Percentiles rank a stretch among this genome's conserved stretches.
phyloP scores from a whole-genome alignment of 2,329 filamentous ascomycete species.

The Arachnomyces sp. region DNA sequence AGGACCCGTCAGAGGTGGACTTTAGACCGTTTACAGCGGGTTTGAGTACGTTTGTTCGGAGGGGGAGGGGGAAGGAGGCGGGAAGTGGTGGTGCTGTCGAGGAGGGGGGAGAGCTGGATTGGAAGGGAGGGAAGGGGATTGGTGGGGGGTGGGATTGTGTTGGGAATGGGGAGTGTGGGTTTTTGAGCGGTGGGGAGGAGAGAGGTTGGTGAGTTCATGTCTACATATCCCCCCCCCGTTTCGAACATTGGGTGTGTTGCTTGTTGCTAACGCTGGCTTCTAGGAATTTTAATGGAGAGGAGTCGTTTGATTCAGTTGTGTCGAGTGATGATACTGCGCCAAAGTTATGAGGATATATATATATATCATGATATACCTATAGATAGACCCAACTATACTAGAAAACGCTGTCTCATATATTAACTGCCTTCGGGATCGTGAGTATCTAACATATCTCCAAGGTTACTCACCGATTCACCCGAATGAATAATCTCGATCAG shows the following conservation, averaged over 20 bases:
- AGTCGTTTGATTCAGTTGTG: constrained; percentile 31
- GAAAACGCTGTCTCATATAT: too few relatives aligned
- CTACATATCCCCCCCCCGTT: constrained; percentile 13
- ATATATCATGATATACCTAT: too few relatives aligned
- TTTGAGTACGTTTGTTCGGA: constrained; percentile 58
- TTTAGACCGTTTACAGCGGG: constrained; percentile 80
- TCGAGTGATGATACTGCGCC: too few relatives aligned
- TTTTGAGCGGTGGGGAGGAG: constrained; percentile 71
- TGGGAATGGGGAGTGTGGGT: constrained; percentile 75
- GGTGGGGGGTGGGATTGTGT: constrained; percentile 72
- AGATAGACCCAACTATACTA: too few relatives aligned
- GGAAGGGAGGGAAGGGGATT: constrained; percentile 55
- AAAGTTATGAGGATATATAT: too few relatives aligned
- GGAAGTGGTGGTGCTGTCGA: constrained; percentile 21
- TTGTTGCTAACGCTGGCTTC: constrained; percentile 15
- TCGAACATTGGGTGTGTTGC: too few relatives aligned
- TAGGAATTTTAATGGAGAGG: constrained; percentile 41
- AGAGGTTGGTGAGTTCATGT: constrained; percentile 64
- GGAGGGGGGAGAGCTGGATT: constrained; percentile 33
- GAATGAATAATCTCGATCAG: too few relatives aligned
- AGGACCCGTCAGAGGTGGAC: constrained; percentile 63
- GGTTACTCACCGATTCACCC: too few relatives aligned
- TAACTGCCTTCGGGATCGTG: too few relatives aligned
- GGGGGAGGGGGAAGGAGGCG: constrained; percentile 20
- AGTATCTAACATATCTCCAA: too few relatives aligned